Conservation (phyloP, 2,329 filamentous ascomycete species). For the Ophiostoma quercus region DNA sequence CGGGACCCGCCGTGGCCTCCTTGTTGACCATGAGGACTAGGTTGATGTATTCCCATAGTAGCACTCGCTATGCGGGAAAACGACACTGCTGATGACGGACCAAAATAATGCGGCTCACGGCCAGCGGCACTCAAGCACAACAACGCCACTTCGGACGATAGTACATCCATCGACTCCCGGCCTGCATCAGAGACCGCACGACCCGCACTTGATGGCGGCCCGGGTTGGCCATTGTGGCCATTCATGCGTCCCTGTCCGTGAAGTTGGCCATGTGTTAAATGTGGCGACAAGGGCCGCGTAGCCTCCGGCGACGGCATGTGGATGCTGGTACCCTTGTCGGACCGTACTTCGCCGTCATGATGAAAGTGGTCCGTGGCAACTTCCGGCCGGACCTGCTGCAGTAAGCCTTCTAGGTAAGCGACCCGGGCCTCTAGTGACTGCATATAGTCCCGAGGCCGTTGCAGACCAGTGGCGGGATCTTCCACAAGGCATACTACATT, state of each 20-base stretch:
- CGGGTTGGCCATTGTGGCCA: not conserved
- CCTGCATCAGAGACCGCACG: not conserved
- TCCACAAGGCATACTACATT: constrained; percentile 30
- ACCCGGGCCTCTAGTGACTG: constrained; percentile 32
- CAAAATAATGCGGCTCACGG: constrained; percentile 37
- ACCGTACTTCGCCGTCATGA: not conserved
- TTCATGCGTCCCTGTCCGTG: not conserved
- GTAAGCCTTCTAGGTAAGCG: constrained; percentile 32
- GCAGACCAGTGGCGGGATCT: constrained; percentile 35
- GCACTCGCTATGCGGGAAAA: constrained; percentile 33
- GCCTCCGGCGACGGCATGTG: not conserved
- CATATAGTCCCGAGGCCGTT: constrained; percentile 32
- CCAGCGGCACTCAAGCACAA: constrained; percentile 34
- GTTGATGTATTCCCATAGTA: constrained; percentile 24
- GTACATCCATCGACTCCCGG: constrained; percentile 21
- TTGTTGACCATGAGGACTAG: not conserved
- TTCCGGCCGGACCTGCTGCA: constrained; percentile 32
- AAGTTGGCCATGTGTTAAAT: not conserved
- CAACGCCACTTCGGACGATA: constrained; percentile 34
- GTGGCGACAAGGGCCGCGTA: not conserved
- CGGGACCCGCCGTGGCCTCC: not conserved
- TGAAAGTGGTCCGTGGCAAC: constrained; percentile 32
- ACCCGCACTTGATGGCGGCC: not conserved
- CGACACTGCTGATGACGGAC: constrained; percentile 35
- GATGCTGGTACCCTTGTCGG: not conserved